Conservation (phyloP, 23 red algal genomes). For the Gracilariopsis chorda region DNA sequence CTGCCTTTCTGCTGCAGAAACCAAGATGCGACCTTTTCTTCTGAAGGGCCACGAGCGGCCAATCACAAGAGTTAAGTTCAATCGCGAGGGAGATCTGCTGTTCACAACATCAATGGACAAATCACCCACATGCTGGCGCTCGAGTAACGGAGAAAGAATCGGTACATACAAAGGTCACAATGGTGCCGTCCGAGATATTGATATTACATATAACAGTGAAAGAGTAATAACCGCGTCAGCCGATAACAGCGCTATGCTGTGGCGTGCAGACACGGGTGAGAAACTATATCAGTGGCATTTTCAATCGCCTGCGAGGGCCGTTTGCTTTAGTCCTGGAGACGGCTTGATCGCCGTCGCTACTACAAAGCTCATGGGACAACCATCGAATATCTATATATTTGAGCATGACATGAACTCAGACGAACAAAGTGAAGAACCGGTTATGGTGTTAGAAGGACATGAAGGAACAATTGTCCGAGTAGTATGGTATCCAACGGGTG, state of each 20-base stretch:
- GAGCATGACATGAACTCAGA: conserved; percentile 28
- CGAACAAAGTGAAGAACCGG: conserved; percentile 56
- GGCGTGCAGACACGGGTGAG: conserved; percentile 74
- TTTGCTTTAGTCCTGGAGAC: conserved; percentile 73
- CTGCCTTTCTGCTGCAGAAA: too few relatives aligned
- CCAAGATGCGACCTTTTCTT: conserved; percentile 86
- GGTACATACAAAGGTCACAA: conserved; percentile 97
- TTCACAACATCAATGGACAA: conserved; percentile 98
- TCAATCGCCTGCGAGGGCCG: conserved; percentile 78
- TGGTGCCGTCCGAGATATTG: conserved; percentile 88
- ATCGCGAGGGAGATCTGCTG: conserved; percentile 93
- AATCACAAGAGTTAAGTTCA: conserved; percentile 93
- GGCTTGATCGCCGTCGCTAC: conserved; percentile 69
- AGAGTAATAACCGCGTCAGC: conserved; percentile 93
- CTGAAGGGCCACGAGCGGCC: conserved; percentile 98
- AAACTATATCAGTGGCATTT: conserved; percentile 76
- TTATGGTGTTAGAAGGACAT: conserved; percentile 73
- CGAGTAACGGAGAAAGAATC: conserved; percentile 88
- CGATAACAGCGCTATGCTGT: conserved; percentile 89
- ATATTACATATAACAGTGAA: conserved; percentile 78
- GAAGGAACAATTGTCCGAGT: conserved; percentile 67
- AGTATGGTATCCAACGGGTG: conserved; percentile 80
- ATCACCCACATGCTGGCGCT: conserved; percentile 81
- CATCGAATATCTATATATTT: conserved; percentile 75
- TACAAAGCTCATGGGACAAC: conserved; percentile 87